Percentiles rank a stretch among this genome's conserved stretches.
Conservation (phyloP, 2,329 filamentous ascomycete species). For the Penicillium sp. region DNA sequence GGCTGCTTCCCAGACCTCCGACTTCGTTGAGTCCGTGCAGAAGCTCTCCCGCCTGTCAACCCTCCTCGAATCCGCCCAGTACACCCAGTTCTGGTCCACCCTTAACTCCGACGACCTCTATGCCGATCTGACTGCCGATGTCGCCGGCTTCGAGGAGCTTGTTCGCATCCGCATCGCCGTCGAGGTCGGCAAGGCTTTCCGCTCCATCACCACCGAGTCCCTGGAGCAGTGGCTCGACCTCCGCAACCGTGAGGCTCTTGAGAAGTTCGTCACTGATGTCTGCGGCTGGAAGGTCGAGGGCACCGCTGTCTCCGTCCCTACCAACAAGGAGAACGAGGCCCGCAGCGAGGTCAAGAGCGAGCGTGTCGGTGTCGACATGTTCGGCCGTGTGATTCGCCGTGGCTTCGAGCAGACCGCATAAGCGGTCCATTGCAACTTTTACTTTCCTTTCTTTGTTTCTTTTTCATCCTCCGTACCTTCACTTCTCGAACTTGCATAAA, state of each 20-base stretch:
- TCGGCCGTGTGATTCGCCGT: conserved; percentile 69
- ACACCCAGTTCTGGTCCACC: conserved; percentile 88
- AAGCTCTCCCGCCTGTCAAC: conserved; percentile 83
- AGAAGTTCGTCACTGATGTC: conserved; percentile 79
- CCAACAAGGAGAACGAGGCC: conserved; percentile 96
- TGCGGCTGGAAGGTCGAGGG: conserved; percentile 80
- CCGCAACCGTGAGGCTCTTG: conserved; percentile 61
- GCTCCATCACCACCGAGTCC: conserved; percentile 67
- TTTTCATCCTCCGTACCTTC: conserved; percentile 19
- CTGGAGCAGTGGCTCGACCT: conserved; percentile 77
- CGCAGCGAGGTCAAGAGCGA: conserved; percentile 94
- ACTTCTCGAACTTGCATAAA: conserved; percentile 4
- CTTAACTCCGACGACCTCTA: conserved; percentile 93
- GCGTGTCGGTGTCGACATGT: conserved; percentile 67
- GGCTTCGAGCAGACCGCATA: conserved; percentile 80
- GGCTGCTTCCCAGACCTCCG: conserved; percentile 40
- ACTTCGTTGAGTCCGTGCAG: conserved; percentile 81
- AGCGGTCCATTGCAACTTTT: conserved; percentile 17
- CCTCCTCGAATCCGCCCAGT: conserved; percentile 86
- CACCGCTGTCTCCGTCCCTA: conserved; percentile 70
- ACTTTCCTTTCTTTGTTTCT: conserved; percentile 11
- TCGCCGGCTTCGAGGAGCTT: conserved; percentile 90
- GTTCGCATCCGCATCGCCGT: conserved; percentile 87
- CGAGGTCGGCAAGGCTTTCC: conserved; percentile 78
- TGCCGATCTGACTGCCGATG: conserved; percentile 91